Evolutionary conservation across 1,284 basidiomycete genomes (phyloP), one percentile per base, ranked within the genome.

Genomic region (Ustilago nuda): DNA sequence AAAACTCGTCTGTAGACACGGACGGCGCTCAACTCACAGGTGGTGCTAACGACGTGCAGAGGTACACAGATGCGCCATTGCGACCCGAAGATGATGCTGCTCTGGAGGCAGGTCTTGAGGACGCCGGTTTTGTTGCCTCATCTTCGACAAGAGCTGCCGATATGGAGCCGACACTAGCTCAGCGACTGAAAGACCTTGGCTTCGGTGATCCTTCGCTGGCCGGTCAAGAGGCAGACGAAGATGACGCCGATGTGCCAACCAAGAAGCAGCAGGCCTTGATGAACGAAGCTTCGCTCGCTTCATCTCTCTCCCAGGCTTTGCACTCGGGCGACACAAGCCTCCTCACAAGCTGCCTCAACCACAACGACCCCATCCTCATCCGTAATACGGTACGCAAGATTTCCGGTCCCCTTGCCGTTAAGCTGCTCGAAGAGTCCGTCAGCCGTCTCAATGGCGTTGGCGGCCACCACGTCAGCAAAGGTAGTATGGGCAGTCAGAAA

Each of bases 301-400:
- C 95, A 59, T 95, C 96, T 15, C 89, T 99, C 55, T 94, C 96
- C 56, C 97, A 99, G 87, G 96, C 97, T 0, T 88, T 99, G 53
- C 96, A 99, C 86, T 98, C 96, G 3, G 92, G 93, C 23, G 97
- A 99, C 88, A 90, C 92, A 0, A 91, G 91, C 7, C 88, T 99
- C 45, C 88, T 99, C 65, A 94, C 97, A 82, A 92, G 92, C 33
- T 98, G 95, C 87, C 88, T 99, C 36, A 86, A 87, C 19, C 94
- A 98, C 87, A 93, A 94, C 19, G 92, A 97, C 78, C 88, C 90
- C 9, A 87, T 88, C 1, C 88, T 99, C 48, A 93, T 99, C 78
- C 90, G 92, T 61, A 94, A 94, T 84, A 98, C 96, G 1, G 92
- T 99, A 51, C 90, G 91, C 73, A 90, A 93, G 68, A 88, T 99